phyloP scores from a whole-genome alignment of 225 moss, liverwort and hornwort genomes.

The Bryum argenteum region DNA sequence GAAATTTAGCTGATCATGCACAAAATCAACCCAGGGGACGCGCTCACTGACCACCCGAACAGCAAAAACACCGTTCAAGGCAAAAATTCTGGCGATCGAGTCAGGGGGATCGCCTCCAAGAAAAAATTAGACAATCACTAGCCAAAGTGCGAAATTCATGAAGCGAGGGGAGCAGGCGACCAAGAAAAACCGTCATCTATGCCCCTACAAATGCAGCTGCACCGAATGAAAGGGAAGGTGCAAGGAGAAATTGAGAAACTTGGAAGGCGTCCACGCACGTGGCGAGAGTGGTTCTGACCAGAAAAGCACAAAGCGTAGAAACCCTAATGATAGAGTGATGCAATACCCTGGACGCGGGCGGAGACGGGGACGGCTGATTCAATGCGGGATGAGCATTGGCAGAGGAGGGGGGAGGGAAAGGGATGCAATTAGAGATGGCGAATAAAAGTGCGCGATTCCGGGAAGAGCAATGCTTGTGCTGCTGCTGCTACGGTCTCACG shows the following conservation, averaged over 20 bases:
- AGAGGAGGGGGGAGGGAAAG: background rate
- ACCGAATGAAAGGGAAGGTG: background rate
- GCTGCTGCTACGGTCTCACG: too few relatives aligned
- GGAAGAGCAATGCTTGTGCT: background rate
- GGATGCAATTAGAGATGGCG: background rate
- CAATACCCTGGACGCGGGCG: background rate
- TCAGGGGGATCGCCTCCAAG: background rate
- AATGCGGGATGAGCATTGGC: background rate
- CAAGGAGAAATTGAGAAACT: background rate
- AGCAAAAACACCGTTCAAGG: background rate
- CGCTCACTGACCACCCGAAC: background rate
- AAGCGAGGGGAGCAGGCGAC: conserved; percentile 13
- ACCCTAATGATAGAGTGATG: conserved; percentile 27
- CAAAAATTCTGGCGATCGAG: conserved; percentile 3
- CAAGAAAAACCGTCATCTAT: conserved; percentile 13
- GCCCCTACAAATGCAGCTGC: background rate
- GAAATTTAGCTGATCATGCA: conserved; percentile 9
- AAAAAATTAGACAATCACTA: background rate
- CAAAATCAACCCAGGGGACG: conserved; percentile 6
- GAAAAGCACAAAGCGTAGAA: background rate
- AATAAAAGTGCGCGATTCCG: background rate
- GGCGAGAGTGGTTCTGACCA: background rate
- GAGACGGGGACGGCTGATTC: background rate
- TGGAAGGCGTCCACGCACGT: conserved; percentile 6
- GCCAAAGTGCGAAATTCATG: conserved; percentile 15